Base-by-base conservation (phyloP, 2,329 filamentous ascomycete species). In the Alternaria sp. region DNA sequence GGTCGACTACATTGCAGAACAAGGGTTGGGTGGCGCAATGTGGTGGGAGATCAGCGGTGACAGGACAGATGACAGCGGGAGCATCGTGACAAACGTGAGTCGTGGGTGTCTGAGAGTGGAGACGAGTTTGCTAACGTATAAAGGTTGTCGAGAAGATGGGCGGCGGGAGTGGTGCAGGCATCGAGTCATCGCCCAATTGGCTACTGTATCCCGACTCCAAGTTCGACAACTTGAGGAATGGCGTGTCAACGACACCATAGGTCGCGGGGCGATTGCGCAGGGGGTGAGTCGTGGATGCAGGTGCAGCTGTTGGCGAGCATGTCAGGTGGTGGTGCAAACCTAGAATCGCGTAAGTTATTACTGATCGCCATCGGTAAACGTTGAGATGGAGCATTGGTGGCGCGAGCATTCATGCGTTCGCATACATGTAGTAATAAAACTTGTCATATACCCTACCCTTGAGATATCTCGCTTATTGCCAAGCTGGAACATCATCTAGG, bases 1-100 rank as follows among this genome's bases (percentile, higher is more conserved):
- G 83, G 89, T 89, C 2, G 82, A 87, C 11, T 97, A 89, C 77
- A 87, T 97, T 74, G 86, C 84, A 74, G 78, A 86, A 19, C 82
- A 86, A 47, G 84, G 87, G 0, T 85, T 97, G 0, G 94, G 93
- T 2, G 95, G 95, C 17, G 93, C 87, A n/a, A 97, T 98, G 94
- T 98, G 93, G 93, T 96, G 92, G 92, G 94, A 97, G 82, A 92
- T 89, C 72, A 95, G 91, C 73, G 90, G 88, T 1, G 95, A 97
- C 77, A 90, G 89, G 3, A 89, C 88, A 0, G 79, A 79, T 11
- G 82, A 79, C 11, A 82, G 85, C 0, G 95, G 92, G 71, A 74
- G 74, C 25, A 77, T 97, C 74, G 93, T 85, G 55, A 71, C 72
- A 30, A 75, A 79, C 44, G 80, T 80, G 64, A 67, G 77, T 73